phyloP scores from a whole-genome alignment of 2,329 filamentous ascomycete genomes.

The Trichoderma sp. region DNA sequence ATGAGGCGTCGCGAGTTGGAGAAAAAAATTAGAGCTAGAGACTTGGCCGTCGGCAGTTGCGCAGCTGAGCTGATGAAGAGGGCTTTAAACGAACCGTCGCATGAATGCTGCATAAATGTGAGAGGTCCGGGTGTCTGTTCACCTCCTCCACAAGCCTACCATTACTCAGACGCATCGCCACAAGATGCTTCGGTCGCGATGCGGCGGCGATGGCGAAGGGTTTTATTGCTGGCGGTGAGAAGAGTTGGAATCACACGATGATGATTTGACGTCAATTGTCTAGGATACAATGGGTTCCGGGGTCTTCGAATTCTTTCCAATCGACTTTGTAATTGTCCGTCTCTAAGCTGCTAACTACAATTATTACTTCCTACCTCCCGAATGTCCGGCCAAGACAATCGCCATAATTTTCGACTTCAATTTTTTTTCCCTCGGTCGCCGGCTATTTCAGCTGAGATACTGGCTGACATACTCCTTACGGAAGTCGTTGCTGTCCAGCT shows the following conservation, averaged over 20 bases:
- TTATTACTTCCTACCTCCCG: not conserved
- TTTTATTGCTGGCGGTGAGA: not conserved
- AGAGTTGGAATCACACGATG: not conserved
- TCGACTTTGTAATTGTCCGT: not conserved
- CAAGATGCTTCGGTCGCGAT: not conserved
- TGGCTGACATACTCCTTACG: constrained; percentile 74
- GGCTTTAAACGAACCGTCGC: not conserved
- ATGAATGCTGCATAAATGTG: not conserved
- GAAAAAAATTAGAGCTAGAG: not conserved
- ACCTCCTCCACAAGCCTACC: not conserved
- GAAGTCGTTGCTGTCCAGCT: constrained; percentile 78
- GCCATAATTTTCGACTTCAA: not conserved
- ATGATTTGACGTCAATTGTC: not conserved
- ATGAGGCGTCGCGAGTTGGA: not conserved
- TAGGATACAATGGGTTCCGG: not conserved
- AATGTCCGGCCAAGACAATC: not conserved
- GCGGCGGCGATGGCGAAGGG: not conserved
- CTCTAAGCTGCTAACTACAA: not conserved
- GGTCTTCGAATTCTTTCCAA: not conserved
- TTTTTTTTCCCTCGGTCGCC: not conserved
- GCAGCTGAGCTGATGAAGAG: not conserved
- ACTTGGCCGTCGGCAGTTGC: not conserved
- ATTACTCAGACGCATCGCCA: not conserved
- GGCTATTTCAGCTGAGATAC: constrained; percentile 44
- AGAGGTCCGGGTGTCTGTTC: not conserved